These are phyloP conservation scores for Neonectria faginata DNA, from an alignment of 2,329 filamentous ascomycete species.

Conservation along the genomic window DNA sequence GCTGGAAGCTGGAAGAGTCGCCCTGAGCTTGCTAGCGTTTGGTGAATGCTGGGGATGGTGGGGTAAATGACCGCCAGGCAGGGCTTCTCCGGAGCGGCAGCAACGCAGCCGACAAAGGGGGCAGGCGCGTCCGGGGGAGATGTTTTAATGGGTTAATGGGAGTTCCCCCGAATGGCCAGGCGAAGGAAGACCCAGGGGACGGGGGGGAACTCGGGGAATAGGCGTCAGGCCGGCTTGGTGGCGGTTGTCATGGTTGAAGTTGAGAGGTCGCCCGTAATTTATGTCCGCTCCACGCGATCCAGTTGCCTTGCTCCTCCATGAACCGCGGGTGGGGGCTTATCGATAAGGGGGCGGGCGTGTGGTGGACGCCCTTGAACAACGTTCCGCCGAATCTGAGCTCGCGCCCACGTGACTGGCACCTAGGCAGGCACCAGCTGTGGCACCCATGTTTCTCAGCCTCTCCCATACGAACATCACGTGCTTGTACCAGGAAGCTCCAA, in stretches of 20 bases:
- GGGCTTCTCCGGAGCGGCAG: not conserved
- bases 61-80: conserved; percentile 22
- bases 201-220: conserved; percentile 29
- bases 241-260: conserved; percentile 42
- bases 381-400: conserved; percentile 19
- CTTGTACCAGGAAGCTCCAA: conserved; percentile 30
- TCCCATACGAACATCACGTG: conserved; percentile 37
- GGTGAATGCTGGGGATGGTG: conserved; percentile 17
- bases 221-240: conserved; percentile 32
- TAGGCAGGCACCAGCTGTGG: not conserved
- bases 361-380: conserved; percentile 4
- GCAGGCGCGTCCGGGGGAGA: not conserved
- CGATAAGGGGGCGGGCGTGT: conserved; percentile 29
- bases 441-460: not conserved
- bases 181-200: conserved; percentile 21
- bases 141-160: not conserved
- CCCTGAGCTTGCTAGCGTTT: not conserved
- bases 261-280: conserved; percentile 41
- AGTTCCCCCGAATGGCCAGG: conserved; percentile 31
- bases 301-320: conserved; percentile 13
- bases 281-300: conserved; percentile 30
- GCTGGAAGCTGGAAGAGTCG: conserved; percentile 12
- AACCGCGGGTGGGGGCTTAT: conserved; percentile 35
- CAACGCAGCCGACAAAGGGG: not conserved
- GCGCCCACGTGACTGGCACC: conserved; percentile 14